These are phyloP conservation scores for Ammopiptanthus mongolicus DNA, from an alignment of 306 rosid genomes.

Conservation along the genomic window DNA sequence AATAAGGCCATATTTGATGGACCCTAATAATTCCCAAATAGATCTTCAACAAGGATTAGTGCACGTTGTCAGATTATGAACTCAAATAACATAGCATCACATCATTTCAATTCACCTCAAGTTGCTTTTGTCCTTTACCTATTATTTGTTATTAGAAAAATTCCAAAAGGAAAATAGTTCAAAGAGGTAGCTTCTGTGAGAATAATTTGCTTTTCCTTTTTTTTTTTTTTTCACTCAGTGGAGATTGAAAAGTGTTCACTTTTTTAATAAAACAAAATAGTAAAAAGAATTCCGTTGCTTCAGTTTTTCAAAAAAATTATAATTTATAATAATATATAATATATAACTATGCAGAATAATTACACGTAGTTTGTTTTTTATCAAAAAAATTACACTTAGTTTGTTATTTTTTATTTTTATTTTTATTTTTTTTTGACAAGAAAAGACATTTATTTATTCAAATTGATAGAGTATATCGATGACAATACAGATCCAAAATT, in stretches of 20 bases:
- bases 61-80: conserved; percentile 20
- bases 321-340: too few species aligned
- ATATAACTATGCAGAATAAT: too few species aligned
- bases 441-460: too few species aligned
- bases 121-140: conserved; percentile 6
- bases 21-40: not conserved
- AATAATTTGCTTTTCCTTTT: conserved; percentile 10
- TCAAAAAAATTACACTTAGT: too few species aligned
- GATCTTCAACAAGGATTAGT: not conserved
- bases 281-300: too few species aligned
- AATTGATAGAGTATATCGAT: too few species aligned
- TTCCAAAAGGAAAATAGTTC: conserved; percentile 9
- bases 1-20: conserved; percentile 9
- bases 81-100: conserved; percentile 2
- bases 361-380: too few species aligned
- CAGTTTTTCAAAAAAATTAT: too few species aligned
- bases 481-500: too few species aligned
- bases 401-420: too few species aligned
- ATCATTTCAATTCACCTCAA: conserved; percentile 27
- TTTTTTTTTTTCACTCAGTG: not conserved
- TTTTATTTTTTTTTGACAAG: too few species aligned
- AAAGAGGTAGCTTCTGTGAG: conserved; percentile 1
- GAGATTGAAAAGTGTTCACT: conserved; percentile 16
- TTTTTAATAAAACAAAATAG: not conserved
- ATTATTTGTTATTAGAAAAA: not conserved